Evolutionary conservation across 2,329 filamentous ascomycete genomes (phyloP), one percentile per base, ranked within the genome.

Genomic region (Tolypocladium guangdongense): DNA sequence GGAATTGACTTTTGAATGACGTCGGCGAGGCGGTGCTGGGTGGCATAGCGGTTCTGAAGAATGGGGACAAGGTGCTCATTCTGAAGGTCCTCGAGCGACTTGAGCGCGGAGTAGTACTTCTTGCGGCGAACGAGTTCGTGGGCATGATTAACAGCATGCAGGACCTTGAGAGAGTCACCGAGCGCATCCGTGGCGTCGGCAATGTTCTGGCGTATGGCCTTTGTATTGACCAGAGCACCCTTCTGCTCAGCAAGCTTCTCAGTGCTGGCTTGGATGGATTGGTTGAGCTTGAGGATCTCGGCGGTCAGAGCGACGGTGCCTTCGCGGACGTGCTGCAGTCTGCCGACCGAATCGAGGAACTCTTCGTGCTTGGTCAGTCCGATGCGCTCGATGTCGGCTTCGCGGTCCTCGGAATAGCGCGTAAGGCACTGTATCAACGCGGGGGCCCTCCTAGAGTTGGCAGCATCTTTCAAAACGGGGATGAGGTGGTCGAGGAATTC

Each of bases 401-500:
- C 93, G 56, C 91, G 86, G 48, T 93, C 88, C 60, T 86, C 84
- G 36, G 91, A 88, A 68, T 96, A 95, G 60, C 85, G 83, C 14
- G 57, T 64, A 27, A 73, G 77, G 56, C 87, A 87, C 62, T 91
- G 86, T 49, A 90, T 82, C 41, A 99, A 78, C 55, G 84, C 82
- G 39, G 77, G 78, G 7, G 85, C 86, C 63, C 88, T 80, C 65
- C 88, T 86, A 53, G 88, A 84, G 62, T 83, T 78, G 57, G 88
- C 83, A 60, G 89, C 90, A 78, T 96, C 92, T 74, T 90, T 93
- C 58, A 99, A 84, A 2, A 95, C 88, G 11, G 91, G 92, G 49
- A 97, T 96, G 50, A 99, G 75, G 66, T 96, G 92, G 67, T 97
- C 93, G 58, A 99, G 83, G 65, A 96, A 97, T 63, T 99, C 93